These are phyloP conservation scores for Onygenales sp. DNA, from an alignment of 2,329 filamentous ascomycete species.

Conservation along the genomic window DNA sequence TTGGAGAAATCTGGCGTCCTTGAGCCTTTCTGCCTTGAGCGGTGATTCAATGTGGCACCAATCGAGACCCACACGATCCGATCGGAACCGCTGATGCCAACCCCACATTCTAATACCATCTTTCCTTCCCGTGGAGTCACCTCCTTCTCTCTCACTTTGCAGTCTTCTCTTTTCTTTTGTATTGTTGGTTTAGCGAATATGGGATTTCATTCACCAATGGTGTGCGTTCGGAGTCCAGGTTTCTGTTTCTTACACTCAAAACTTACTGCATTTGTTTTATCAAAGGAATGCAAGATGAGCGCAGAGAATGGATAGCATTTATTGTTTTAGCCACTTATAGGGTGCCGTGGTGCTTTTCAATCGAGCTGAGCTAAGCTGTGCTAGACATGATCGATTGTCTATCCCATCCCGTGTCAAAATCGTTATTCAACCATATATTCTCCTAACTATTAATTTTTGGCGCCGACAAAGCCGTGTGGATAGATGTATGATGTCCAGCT, in stretches of 20 bases:
- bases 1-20: conserved; percentile 35
- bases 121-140: conserved; percentile 8
- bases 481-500: too few relatives aligned
- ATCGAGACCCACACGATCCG: conserved; percentile 19
- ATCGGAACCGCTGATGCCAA: conserved; percentile 26
- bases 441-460: too few relatives aligned
- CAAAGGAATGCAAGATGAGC: too few relatives aligned
- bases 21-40: conserved; percentile 37
- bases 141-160: conserved; percentile 1
- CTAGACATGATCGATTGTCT: too few relatives aligned
- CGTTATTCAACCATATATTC: too few relatives aligned
- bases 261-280: background rate
- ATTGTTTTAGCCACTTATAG: too few relatives aligned
- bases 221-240: background rate
- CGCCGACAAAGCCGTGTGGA: too few relatives aligned
- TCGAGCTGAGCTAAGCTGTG: too few relatives aligned
- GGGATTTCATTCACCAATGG: background rate
- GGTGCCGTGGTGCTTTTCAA: too few relatives aligned
- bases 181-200: conserved; percentile 1
- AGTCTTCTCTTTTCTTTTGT: conserved; percentile 3
- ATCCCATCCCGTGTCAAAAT: too few relatives aligned
- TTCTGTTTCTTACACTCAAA: background rate
- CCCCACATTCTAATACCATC: conserved; percentile 2
- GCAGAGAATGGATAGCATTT: too few relatives aligned
- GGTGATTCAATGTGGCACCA: conserved; percentile 39